phyloP scores from a whole-genome alignment of 1,139 yeast species.

The Torulaspora pretoriensis region DNA sequence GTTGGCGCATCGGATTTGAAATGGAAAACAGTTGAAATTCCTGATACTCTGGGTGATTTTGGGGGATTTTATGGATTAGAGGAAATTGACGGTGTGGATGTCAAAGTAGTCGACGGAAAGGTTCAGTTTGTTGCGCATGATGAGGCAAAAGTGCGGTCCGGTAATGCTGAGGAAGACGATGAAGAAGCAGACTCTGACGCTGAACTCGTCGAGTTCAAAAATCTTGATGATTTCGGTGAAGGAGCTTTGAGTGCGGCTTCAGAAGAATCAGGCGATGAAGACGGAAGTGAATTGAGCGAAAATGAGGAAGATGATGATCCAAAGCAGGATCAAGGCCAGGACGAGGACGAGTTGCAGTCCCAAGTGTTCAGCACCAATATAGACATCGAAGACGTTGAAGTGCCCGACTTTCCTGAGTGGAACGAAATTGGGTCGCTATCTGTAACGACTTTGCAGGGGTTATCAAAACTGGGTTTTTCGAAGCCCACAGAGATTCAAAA shows the following conservation, averaged over 20 bases:
- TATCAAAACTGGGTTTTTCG: constrained; percentile 53
- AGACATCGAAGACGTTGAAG: constrained; percentile 29
- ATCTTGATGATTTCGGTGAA: constrained; percentile 28
- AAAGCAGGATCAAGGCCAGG: constrained; percentile 11
- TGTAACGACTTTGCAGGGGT: constrained; percentile 54
- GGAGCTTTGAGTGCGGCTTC: constrained; percentile 28
- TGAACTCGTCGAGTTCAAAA: constrained; percentile 24
- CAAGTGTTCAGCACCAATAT: constrained; percentile 32
- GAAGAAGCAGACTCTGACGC: constrained; percentile 11
- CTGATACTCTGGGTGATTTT: constrained; percentile 79
- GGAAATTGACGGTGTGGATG: constrained; percentile 90
- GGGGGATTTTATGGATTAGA: constrained; percentile 90
- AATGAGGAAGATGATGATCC: constrained; percentile 21
- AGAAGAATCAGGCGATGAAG: constrained; percentile 17
- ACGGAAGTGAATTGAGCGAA: constrained; percentile 20
- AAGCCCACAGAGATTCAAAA: constrained; percentile 83
- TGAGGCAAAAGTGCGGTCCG: constrained; percentile 22
- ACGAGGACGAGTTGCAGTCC: constrained; percentile 17
- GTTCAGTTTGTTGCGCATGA: constrained; percentile 59
- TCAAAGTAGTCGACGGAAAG: constrained; percentile 57
- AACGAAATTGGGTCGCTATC: constrained; percentile 42
- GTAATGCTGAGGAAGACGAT: constrained; percentile 16
- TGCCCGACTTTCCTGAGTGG: constrained; percentile 59
- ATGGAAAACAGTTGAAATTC: constrained; percentile 82
- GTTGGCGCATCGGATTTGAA: constrained; percentile 50